Percentiles rank a stretch among this genome's conserved stretches.
Evolutionary conservation across 768 basidiomycete species (phyloP).

Genomic region (Boletales sp.): DNA sequence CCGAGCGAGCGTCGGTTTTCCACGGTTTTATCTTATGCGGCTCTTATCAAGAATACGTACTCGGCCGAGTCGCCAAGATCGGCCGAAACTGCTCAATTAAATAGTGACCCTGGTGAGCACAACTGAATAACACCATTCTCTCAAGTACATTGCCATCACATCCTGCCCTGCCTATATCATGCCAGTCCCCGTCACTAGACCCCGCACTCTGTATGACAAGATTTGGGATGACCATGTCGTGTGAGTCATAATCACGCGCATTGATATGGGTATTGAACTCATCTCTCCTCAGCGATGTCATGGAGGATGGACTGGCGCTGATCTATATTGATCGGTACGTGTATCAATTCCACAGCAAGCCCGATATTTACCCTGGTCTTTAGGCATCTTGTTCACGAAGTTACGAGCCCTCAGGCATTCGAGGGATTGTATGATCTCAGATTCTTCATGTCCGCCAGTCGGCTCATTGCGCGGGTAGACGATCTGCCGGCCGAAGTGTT

Average conservation of each 20-base stretch:
- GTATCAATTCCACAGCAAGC: not conserved
- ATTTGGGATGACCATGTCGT: slow-evolving; percentile 98
- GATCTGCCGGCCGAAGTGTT: slow-evolving; percentile 72
- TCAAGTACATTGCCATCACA: not conserved
- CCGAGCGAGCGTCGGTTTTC: slow-evolving; percentile 9
- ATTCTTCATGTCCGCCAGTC: not conserved
- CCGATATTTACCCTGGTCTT: not conserved
- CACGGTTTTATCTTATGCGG: no score
- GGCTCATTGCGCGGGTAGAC: slow-evolving; percentile 36
- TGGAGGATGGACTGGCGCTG: slow-evolving; percentile 74
- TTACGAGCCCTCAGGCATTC: slow-evolving; percentile 92
- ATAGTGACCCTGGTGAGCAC: not conserved
- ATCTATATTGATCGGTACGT: slow-evolving; percentile 79
- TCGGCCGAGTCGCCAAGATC: slow-evolving; percentile 14
- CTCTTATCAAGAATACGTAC: not conserved
- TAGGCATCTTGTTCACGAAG: slow-evolving; percentile 77
- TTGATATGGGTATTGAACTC: slow-evolving; percentile 2
- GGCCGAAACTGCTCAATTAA: slow-evolving; percentile 12
- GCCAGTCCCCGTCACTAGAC: slow-evolving; percentile 54
- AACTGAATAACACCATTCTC: not conserved
- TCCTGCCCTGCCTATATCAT: slow-evolving; percentile 29
- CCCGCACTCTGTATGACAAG: slow-evolving; percentile 95
- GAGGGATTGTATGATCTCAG: slow-evolving; percentile 64
- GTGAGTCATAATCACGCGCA: slow-evolving; percentile 39
- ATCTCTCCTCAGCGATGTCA: slow-evolving; percentile 48